These are phyloP conservation scores for Tylopilus orsonianus DNA, from an alignment of 1,284 basidiomycete species.

Conservation along the genomic window DNA sequence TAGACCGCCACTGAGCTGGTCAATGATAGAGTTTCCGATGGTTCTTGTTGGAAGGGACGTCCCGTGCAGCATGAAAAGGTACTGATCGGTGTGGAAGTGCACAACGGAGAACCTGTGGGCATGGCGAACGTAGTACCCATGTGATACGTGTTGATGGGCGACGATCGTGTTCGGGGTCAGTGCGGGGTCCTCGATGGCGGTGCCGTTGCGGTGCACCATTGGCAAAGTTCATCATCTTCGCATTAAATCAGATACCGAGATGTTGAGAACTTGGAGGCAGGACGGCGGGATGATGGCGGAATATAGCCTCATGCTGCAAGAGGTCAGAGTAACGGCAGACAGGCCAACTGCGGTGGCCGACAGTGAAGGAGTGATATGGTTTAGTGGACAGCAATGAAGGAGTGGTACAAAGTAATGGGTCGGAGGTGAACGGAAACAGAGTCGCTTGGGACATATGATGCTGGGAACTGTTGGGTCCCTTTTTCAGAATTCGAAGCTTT, in stretches of 20 bases:
- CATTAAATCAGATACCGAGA: conserved; percentile 15
- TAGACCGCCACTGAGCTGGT: conserved; percentile 18
- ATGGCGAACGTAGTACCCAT: neutral
- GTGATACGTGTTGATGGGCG: conserved; percentile 3
- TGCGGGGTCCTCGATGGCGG: conserved; percentile 9
- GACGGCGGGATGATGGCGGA: neutral
- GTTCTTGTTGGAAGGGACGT: neutral
- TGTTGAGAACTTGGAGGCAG: conserved; percentile 1
- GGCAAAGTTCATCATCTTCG: conserved; percentile 2
- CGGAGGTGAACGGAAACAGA: neutral
- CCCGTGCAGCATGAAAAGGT: conserved; percentile 1
- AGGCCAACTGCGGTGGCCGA: neutral
- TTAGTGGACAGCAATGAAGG: neutral
- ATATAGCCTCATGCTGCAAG: conserved; percentile 9
- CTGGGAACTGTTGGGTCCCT: conserved; percentile 1
- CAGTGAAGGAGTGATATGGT: neutral
- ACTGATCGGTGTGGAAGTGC: conserved; percentile 1
- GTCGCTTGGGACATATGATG: conserved; percentile 6
- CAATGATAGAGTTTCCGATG: conserved; percentile 12
- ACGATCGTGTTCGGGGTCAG: conserved; percentile 2
- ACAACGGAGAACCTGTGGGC: neutral
- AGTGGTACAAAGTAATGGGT: neutral
- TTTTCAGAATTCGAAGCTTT: neutral
- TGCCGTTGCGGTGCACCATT: conserved; percentile 15
- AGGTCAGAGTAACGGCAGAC: neutral